Base-by-base conservation (phyloP, 2,329 filamentous ascomycete species). In the Sphaceloma murrayae region DNA sequence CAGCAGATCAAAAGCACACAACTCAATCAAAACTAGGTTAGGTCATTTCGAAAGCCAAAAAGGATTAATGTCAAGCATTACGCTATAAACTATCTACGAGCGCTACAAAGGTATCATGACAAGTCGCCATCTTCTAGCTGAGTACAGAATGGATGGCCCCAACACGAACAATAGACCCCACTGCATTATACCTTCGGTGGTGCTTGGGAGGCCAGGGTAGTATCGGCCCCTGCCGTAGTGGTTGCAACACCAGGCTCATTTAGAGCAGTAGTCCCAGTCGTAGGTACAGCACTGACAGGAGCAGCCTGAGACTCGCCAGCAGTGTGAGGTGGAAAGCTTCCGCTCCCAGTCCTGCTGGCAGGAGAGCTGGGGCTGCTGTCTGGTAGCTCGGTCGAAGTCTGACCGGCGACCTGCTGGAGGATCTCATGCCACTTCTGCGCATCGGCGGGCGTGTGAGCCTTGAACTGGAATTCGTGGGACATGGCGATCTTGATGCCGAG, bases 361-460 rank as follows among this genome's bases (percentile, higher is more conserved):
- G 64, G 64, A 31, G 61, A 62, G 16, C 54, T 63, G 1, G 62
- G 63, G 14, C 54, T 52, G 33, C 58, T 50, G 5, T 52, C 52
- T 21, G 67, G 66, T 18, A 56, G 42, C 34, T 70, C 67, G 48
- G 54, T 60, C n/a, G 64, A 64, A 8, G 62, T 57, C 34, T 63
- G 57, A 40, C 77, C 78, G 19, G 76, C 75, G 6, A 77, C 73
- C 46, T 69, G 64, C 34, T 70, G 67, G 56, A 95, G 82, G 51
- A 85, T 68, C 24, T 81, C 74, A 64, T 79, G 87, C 89, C 89
- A 96, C 62, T 85, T 83, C 62, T 82, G 70, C 0, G 89, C 87
- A 51, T 94, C 86, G 19, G 74, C 70, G 2, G 85, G 63, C 1
- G 83, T 86, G 63, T 87, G 82, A 0, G 88, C 87, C 67, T 93